A percentile compares a stretch with the other conserved stretches of the same genome.
These are phyloP conservation scores for Epichloe festucae DNA, from an alignment of 2,329 filamentous ascomycete species.

Conservation along the genomic window DNA sequence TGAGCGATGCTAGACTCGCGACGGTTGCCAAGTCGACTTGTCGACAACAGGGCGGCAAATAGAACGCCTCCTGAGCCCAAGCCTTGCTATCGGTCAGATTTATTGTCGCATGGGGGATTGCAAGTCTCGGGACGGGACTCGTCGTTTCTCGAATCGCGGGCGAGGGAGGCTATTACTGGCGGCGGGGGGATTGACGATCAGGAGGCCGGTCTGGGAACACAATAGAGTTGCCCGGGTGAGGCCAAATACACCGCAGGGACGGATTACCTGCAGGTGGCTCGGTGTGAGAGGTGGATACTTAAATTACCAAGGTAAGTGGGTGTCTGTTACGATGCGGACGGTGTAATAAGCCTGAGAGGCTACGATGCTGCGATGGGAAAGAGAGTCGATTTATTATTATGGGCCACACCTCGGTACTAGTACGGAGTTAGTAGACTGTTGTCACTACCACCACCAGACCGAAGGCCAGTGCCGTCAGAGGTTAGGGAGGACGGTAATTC, in stretches of 20 bases:
- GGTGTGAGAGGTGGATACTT: neutral
- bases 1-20: slow-evolving; percentile 13
- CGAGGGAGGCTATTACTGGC: neutral
- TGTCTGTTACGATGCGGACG: slow-evolving; percentile 1
- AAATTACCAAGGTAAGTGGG: neutral
- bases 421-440: neutral
- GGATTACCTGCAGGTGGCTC: neutral
- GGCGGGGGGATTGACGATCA: neutral
- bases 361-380: neutral
- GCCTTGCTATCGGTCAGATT: slow-evolving; percentile 11
- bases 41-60: slow-evolving; percentile 14
- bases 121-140: neutral
- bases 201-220: neutral
- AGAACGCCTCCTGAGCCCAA: slow-evolving; percentile 21
- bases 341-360: neutral
- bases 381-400: neutral
- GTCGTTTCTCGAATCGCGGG: slow-evolving; percentile 1
- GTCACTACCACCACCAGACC: neutral
- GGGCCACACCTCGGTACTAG: neutral
- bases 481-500: neutral
- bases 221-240: neutral
- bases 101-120: slow-evolving; percentile 20
- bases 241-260: neutral
- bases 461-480: neutral
- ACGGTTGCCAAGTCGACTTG: slow-evolving; percentile 9